Evolutionary conservation across 257 asterid species (phyloP).

Genomic region (Apocynum venetum): DNA sequence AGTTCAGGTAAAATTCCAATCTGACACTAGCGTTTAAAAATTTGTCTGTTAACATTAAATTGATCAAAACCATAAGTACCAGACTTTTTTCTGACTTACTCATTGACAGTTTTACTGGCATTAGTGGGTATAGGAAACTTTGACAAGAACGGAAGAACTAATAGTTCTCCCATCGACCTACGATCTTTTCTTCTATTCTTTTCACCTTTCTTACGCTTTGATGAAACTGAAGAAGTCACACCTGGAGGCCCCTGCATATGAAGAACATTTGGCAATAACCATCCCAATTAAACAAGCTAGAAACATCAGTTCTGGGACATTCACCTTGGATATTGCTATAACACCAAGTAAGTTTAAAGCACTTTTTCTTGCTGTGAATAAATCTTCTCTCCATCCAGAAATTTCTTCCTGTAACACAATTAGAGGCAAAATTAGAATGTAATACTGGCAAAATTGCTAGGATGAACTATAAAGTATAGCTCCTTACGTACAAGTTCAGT

Average conservation of each 20-base stretch:
- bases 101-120: constrained; percentile 21
- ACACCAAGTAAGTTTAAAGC: constrained; percentile 43
- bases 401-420: constrained; percentile 30
- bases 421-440: background rate
- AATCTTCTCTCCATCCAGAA: constrained; percentile 42
- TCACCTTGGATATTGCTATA: constrained; percentile 36
- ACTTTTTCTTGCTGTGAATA: constrained; percentile 47
- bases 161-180: constrained; percentile 37
- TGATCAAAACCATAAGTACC: background rate
- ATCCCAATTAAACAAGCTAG: constrained; percentile 13
- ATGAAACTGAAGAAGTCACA: constrained; percentile 24
- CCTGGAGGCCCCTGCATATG: constrained; percentile 39
- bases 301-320: background rate
- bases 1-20: too few relatives aligned
- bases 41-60: too few relatives aligned
- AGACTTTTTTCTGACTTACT: constrained; percentile 27
- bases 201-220: constrained; percentile 49
- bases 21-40: too few relatives aligned
- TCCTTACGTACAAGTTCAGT: constrained; percentile 35
- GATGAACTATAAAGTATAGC: background rate
- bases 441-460: constrained; percentile 6
- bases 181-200: constrained; percentile 29
- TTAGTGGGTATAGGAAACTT: constrained; percentile 31
- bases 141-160: constrained; percentile 43
- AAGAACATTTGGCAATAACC: constrained; percentile 4